phyloP scores from a whole-genome alignment of 106 monocot genomes.

The Narthecium ossifragum region DNA sequence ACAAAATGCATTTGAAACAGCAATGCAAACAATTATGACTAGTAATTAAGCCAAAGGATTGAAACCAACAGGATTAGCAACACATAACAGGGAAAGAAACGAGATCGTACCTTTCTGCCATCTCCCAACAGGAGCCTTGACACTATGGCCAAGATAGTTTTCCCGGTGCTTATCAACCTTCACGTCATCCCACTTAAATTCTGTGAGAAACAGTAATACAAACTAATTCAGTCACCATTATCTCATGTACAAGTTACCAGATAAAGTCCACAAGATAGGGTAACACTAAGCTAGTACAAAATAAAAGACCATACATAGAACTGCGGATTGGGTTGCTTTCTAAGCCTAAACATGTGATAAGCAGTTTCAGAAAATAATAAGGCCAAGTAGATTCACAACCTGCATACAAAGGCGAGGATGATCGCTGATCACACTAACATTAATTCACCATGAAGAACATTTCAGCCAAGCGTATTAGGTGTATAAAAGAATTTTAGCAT shows the following conservation, averaged over 20 bases:
- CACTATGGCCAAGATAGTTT: conserved; percentile 92
- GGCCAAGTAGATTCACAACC: neutral
- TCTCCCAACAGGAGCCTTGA: conserved; percentile 96
- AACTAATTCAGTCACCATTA: no score
- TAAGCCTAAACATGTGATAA: neutral
- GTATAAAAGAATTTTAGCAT: no score
- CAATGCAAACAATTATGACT: no score
- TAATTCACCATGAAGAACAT: neutral
- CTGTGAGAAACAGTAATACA: conserved; percentile 31
- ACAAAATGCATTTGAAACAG: neutral
- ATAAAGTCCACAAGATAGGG: no score
- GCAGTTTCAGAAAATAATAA: neutral
- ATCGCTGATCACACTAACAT: no score
- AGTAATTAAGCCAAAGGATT: neutral
- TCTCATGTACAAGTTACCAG: no score
- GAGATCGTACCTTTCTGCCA: conserved; percentile 92
- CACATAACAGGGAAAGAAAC: neutral
- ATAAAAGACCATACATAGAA: neutral
- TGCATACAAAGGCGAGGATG: no score
- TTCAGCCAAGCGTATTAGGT: no score
- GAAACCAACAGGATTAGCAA: neutral
- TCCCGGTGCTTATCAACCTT: conserved; percentile 98
- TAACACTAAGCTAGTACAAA: neutral
- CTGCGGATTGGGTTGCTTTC: neutral
- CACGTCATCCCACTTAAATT: conserved; percentile 99